Evolutionary conservation across 1,284 basidiomycete species (phyloP), one percentile per base, ranked within the genome.

Genomic region (Irpex sp.): DNA sequence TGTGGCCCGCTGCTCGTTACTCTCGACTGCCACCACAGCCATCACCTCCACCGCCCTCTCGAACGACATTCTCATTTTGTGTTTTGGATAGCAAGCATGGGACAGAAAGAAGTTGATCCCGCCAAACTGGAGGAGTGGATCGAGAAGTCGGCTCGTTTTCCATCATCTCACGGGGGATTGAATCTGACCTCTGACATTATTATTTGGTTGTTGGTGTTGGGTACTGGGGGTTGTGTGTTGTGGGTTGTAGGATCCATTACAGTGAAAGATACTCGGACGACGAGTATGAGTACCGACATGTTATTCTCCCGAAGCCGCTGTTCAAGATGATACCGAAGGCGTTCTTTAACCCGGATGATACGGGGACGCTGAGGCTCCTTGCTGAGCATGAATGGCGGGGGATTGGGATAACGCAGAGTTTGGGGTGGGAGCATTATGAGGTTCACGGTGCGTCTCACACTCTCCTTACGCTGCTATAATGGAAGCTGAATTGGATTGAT

Each of bases 341-440:
- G 64, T 89, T 84, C 76, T 93, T 88, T 73, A 92, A 87, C 70
- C 79, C 84, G 47, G 90, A 96, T 69, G 85, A 93, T 66, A 82
- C 85, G 36, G 92, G 93, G 5, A 87, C 91, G 4, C 82, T 98
- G 63, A 86, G 96, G 6, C 85, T 98, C 61, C 79, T 98, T 61
- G 79, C 84, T 3, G 96, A 98, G 74, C 77, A 85, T 51, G 96
- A 98, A 77, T 98, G 96, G 96, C 84, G 96, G 73, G 92, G 93
- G 0, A 96, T 98, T 65, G 96, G 96, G 9, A 97, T 97, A 72
- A 94, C 92, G 37, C 96, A 98, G 77, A 96, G 93, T 76, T 80
- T 97, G 58, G 96, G 96, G 8, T 98, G 96, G 96, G 93, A 96
- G 74, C 96, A 98, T 72, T 98, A 97, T 71, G 96, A 97, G 80